Evolutionary conservation across 2,329 filamentous ascomycete species (phyloP).

Genomic region (Escovopsis sp.): DNA sequence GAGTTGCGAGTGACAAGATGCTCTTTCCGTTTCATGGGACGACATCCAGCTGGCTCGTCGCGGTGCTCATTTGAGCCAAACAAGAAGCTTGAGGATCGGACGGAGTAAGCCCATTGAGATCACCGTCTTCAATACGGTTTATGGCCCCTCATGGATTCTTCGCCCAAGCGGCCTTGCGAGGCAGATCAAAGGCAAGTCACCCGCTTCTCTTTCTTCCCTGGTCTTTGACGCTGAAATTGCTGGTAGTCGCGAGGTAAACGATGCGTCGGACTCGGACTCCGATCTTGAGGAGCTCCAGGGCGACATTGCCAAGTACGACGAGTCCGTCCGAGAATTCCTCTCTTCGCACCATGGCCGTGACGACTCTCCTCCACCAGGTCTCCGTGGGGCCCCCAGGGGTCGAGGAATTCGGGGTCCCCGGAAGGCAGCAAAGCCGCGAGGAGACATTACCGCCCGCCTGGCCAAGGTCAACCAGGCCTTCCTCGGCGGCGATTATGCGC

Average conservation of each 20-base stretch:
- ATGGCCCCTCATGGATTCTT: background rate
- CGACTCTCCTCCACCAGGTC: slow-evolving; percentile 6
- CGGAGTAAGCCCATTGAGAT: no score
- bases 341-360: slow-evolving; percentile 19
- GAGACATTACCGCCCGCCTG: slow-evolving; percentile 54
- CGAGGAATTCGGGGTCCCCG: slow-evolving; percentile 29
- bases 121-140: background rate
- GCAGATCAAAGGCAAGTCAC: background rate
- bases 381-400: slow-evolving; percentile 11
- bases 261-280: slow-evolving; percentile 27
- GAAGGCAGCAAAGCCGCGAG: slow-evolving; percentile 51
- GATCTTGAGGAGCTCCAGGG: slow-evolving; percentile 28
- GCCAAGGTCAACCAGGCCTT: slow-evolving; percentile 53
- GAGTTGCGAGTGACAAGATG: no score
- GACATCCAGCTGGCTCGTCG: no score
- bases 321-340: slow-evolving; percentile 26
- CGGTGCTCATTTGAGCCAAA: no score
- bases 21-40: no score
- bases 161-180: background rate
- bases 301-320: slow-evolving; percentile 28
- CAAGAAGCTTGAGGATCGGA: no score
- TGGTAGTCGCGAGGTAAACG: slow-evolving; percentile 10
- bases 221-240: background rate
- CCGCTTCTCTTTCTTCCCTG: background rate
- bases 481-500: slow-evolving; percentile 43